These are phyloP conservation scores for Ramaria sp. DNA, from an alignment of 768 basidiomycete species.

Conservation along the genomic window DNA sequence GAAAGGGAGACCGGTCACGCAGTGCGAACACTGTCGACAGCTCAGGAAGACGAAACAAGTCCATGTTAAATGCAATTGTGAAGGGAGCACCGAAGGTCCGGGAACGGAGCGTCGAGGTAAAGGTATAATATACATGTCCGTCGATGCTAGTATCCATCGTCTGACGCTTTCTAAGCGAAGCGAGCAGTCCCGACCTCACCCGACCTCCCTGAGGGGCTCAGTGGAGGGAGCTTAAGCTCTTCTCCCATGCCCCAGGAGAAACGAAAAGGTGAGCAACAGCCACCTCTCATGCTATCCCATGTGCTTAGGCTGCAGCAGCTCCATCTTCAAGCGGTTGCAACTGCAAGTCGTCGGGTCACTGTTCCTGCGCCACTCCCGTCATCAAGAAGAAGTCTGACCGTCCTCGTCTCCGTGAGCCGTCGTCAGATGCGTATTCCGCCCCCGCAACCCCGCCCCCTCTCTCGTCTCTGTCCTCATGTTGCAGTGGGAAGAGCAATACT, in stretches of 20 bases:
- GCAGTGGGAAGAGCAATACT: slow-evolving; percentile 4
- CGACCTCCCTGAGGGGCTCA: slow-evolving; percentile 10
- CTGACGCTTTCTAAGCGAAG: slow-evolving; percentile 11
- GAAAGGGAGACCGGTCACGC: slow-evolving; percentile 46
- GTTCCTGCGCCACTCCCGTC: slow-evolving; percentile 3
- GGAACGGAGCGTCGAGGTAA: slow-evolving; percentile 4
- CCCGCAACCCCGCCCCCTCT: background rate
- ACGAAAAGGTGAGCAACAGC: background rate
- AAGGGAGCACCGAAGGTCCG: slow-evolving; percentile 12
- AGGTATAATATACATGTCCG: background rate
- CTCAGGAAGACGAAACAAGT: slow-evolving; percentile 31
- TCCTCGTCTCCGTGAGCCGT: background rate
- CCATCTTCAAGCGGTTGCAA: background rate
- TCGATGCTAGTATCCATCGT: slow-evolving; percentile 10
- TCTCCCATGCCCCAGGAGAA: slow-evolving; percentile 16
- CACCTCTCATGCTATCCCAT: background rate
- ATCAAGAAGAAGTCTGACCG: background rate
- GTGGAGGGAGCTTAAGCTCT: slow-evolving; percentile 17
- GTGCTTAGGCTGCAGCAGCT: background rate
- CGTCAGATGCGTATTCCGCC: background rate
- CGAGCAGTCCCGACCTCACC: slow-evolving; percentile 11
- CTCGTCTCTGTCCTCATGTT: slow-evolving; percentile 5
- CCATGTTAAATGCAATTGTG: slow-evolving; percentile 30
- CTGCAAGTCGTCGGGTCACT: background rate
- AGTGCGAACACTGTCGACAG: slow-evolving; percentile 33